A percentile compares a stretch with the other conserved stretches of the same genome.
Conservation (phyloP, 495 filamentous ascomycete species). For the Penicillium chermesinum region DNA sequence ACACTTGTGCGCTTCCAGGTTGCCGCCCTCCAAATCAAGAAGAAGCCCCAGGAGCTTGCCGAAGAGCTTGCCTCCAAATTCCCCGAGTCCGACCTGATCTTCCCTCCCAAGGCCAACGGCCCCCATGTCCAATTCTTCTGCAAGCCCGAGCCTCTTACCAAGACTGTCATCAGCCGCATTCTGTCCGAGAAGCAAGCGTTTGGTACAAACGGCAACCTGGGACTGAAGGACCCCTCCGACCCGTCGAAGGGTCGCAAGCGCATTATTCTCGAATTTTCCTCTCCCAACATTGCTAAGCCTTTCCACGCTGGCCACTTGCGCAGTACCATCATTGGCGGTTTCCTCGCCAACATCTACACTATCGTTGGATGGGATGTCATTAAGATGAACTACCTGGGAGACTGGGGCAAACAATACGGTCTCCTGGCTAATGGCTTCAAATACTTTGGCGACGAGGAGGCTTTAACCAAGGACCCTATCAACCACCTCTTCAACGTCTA, state of each 20-base stretch:
- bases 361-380: conserved; percentile 67
- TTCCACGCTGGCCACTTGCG: conserved; percentile 70
- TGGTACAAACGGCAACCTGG: conserved; percentile 61
- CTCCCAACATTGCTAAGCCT: conserved; percentile 71
- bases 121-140: conserved; percentile 81
- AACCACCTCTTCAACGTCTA: conserved; percentile 68
- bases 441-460: conserved; percentile 58
- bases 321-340: conserved; percentile 72
- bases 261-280: conserved; percentile 67
- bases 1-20: too few relatives aligned
- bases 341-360: conserved; percentile 63
- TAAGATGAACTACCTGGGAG: conserved; percentile 71
- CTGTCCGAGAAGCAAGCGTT: conserved; percentile 56
- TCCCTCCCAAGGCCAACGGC: conserved; percentile 57
- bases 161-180: conserved; percentile 60
- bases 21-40: conserved; percentile 74
- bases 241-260: conserved; percentile 67
- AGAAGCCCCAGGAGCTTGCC: conserved; percentile 69
- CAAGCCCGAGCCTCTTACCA: conserved; percentile 53
- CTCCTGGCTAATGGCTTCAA: conserved; percentile 64
- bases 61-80: conserved; percentile 71
- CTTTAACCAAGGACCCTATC: conserved; percentile 57
- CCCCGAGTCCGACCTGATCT: conserved; percentile 69
- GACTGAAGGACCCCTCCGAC: conserved; percentile 63
- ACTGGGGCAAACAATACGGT: conserved; percentile 75